Evolutionary conservation across 768 basidiomycete genomes (phyloP), one percentile per base, ranked within the genome.

Genomic region (Rossbeevera mucosa): DNA sequence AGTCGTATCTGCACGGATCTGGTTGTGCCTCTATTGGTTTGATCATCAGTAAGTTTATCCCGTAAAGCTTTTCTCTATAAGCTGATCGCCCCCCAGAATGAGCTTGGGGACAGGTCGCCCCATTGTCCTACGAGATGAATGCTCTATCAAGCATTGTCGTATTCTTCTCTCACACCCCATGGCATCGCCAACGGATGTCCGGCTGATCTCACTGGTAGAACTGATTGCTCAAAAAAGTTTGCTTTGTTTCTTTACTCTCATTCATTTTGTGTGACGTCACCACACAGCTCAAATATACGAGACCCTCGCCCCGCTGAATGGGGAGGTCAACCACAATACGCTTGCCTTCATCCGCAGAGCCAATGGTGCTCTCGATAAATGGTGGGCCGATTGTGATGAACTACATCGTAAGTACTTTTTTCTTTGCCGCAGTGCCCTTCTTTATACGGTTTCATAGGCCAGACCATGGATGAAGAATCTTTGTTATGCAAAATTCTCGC

Each of bases 21-120:
- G 93, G 93, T 75, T 94, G 53, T 94, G 92, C 65, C 78, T 95
- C 40, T 95, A 94, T 67, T 92, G 92, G 90, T 92, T 95, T 62
- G 94, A 95, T 73, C 93, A 94, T 72, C 89, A 94, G 91, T 91
- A 61, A 56, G 86, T 75, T 50, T 50, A 29, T 52, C 56, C 18
- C n/a, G 0, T 7, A 6, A 20, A 42, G 7, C 16, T 13, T 16
- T 36, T 45, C 5, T 42, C 4, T 20, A 24, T 22, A 14, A 18
- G n/a, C 49, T 69, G 45, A 66, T 54, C 29, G 44, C 55, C 44
- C 44, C 16, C 45, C 52, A 92, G 90, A 68, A 89, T 94, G 85
- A 92, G 90, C 67, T 74, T 96, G 53, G 92, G 91, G 4, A 94
- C 90, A 6, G 94, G 93, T 44, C 82, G 93, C 31, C 94, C 94